These are phyloP conservation scores for Vaccinium corymbosum DNA, from an alignment of 148 eudicot genomes.

Conservation along the genomic window DNA sequence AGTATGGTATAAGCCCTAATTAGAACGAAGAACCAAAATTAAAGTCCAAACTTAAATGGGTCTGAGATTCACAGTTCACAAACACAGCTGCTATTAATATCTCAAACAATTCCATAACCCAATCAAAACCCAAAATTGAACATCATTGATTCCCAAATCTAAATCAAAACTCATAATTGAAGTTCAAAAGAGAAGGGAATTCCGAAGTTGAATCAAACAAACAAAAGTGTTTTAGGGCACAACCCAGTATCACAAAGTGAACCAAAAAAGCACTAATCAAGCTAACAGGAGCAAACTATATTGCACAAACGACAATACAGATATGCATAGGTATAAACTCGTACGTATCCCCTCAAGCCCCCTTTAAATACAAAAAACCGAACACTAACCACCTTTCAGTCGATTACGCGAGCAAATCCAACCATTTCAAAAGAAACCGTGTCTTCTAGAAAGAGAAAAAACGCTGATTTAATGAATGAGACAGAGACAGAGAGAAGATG, in stretches of 20 bases:
- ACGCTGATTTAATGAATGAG: background rate
- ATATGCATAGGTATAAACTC: background rate
- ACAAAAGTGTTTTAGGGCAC: background rate
- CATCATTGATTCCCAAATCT: background rate
- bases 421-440: slow-evolving; percentile 9
- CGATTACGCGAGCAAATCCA: background rate
- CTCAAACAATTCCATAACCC: background rate
- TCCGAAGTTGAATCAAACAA: background rate
- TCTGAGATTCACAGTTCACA: background rate
- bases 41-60: background rate
- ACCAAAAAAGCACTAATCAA: background rate
- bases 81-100: background rate
- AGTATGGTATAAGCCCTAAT: background rate
- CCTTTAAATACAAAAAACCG: background rate
- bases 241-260: background rate
- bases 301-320: background rate
- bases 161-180: background rate
- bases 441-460: slow-evolving; percentile 15
- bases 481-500: background rate
- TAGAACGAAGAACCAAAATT: background rate
- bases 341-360: background rate
- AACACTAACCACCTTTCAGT: background rate
- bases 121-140: slow-evolving; percentile 2
- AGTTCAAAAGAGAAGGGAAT: background rate
- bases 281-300: background rate